These are phyloP conservation scores for Thelonectria rubi DNA, from an alignment of 2,329 filamentous ascomycete species.

Conservation along the genomic window DNA sequence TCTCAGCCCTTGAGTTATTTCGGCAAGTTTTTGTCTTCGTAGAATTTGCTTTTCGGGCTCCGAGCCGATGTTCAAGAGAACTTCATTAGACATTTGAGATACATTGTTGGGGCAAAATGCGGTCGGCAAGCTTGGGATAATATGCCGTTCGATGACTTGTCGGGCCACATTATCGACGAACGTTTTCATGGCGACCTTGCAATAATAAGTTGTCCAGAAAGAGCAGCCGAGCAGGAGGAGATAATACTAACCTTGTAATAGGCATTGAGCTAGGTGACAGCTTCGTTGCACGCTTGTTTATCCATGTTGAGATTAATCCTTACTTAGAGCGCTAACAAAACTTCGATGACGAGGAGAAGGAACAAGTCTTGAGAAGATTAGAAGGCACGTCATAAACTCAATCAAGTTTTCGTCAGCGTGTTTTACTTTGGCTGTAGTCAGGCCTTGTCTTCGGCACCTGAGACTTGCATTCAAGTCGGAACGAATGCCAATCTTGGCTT, in stretches of 20 bases:
- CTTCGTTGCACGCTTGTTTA: slow-evolving; percentile 32
- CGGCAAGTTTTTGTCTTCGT: background rate
- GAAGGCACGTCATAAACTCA: too few relatives aligned
- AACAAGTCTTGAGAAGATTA: too few relatives aligned
- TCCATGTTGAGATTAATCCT: slow-evolving; percentile 30
- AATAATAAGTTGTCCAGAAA: background rate
- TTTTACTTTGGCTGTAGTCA: too few relatives aligned
- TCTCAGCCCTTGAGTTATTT: background rate
- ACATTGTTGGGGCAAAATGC: slow-evolving; percentile 1
- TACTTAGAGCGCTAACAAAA: too few relatives aligned
- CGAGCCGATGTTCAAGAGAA: background rate
- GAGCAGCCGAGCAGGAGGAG: background rate
- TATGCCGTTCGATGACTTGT: slow-evolving; percentile 38
- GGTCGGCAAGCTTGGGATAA: slow-evolving; percentile 24
- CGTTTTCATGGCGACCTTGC: slow-evolving; percentile 31
- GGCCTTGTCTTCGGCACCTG: too few relatives aligned
- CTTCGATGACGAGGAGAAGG: too few relatives aligned
- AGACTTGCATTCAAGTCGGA: too few relatives aligned
- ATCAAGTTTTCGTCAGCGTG: too few relatives aligned
- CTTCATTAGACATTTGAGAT: slow-evolving; percentile 1
- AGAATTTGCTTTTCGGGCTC: background rate
- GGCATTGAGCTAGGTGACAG: slow-evolving; percentile 28
- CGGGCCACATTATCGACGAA: slow-evolving; percentile 40
- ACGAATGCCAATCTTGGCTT: too few relatives aligned
- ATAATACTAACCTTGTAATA: slow-evolving; percentile 37